phyloP scores from a whole-genome alignment of 345 rosid genomes.

The Salix koriyanagi region DNA sequence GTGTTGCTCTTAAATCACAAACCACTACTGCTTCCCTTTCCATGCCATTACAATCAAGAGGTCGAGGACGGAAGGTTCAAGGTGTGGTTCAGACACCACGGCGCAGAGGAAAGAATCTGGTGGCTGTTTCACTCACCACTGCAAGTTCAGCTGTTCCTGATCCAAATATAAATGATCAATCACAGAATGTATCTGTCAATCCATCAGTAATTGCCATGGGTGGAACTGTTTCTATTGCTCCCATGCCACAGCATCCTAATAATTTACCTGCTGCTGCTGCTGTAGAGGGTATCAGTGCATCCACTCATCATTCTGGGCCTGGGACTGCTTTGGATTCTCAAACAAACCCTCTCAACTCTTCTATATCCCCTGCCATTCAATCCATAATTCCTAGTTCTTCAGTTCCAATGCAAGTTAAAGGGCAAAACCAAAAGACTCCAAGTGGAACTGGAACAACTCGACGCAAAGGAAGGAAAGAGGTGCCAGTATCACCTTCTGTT shows the following conservation, averaged over 20 bases:
- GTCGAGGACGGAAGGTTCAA: constrained; percentile 32
- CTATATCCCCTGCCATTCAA: constrained; percentile 27
- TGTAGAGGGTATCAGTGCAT: constrained; percentile 22
- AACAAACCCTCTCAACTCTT: constrained; percentile 21
- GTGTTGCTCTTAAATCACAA: constrained; percentile 32
- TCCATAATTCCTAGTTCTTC: constrained; percentile 14
- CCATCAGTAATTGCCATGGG: constrained; percentile 17
- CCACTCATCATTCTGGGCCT: constrained; percentile 23
- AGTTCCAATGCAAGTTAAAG: constrained; percentile 22
- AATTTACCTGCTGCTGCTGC: constrained; percentile 20
- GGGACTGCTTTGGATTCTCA: constrained; percentile 34
- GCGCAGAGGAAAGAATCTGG: constrained; percentile 51
- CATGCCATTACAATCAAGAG: constrained; percentile 22
- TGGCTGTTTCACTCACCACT: constrained; percentile 13
- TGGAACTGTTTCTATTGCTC: constrained; percentile 27
- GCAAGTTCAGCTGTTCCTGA: constrained; percentile 23
- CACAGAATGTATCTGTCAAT: constrained; percentile 25
- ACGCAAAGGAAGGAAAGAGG: constrained; percentile 61
- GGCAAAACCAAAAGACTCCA: constrained; percentile 43
- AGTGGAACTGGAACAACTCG: constrained; percentile 43
- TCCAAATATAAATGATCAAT: constrained; percentile 26
- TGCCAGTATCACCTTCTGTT: constrained; percentile 25
- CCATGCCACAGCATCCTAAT: constrained; percentile 12
- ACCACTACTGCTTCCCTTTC: constrained; percentile 27
- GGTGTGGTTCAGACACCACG: constrained; percentile 43